Evolutionary conservation across 2,329 filamentous ascomycete species (phyloP), one percentile per base, ranked within the genome.

Genomic region (Pseudonectria buxi): DNA sequence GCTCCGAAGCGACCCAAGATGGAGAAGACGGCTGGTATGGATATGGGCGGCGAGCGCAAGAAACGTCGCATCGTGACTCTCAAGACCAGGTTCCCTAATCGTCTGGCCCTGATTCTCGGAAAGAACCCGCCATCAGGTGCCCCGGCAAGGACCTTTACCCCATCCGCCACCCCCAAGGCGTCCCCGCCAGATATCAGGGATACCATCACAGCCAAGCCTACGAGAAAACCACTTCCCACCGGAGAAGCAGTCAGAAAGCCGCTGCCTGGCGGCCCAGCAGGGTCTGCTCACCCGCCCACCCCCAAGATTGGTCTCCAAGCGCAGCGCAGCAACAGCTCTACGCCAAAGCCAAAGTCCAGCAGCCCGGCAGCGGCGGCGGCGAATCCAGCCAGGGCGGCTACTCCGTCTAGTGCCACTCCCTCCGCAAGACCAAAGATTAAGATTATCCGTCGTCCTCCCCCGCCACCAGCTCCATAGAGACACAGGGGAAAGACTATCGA

Each of bases 1-100:
- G 57, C 54, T 16, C 51, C 61, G 1, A 67, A 67, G 49, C 56
- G 63, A 10, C 56, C 61, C 4, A 67, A 65, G 48, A 51, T 55
- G 6, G 58, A 62, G 28, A 48, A 62, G 26, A 39, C 50, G 2
- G 46, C 47, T 12, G 41, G 45, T 3, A 36, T 44, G 6, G 49
- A 45, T 11, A 30, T 35, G 3, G 46, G 51, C 2, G 40, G 41
- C 25, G 49, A 48, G 14, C 49, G 43, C 24, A 62, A 56, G 40
- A 62, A 53, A 40, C 50, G 53, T 27, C 51, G 49, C 4, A 57
- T 66, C n/a, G 55, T 67, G 5, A 64, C 58, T 6, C 43, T 67
- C 4, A 61, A 49, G 44, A 61, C 59, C 3, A 47, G 41, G 7
- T 54, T 59, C n/a, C 51, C 59, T 1, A 58, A 49, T 31, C 55